phyloP scores from a whole-genome alignment of 257 asterid species.

The Penstemon newberryi region DNA sequence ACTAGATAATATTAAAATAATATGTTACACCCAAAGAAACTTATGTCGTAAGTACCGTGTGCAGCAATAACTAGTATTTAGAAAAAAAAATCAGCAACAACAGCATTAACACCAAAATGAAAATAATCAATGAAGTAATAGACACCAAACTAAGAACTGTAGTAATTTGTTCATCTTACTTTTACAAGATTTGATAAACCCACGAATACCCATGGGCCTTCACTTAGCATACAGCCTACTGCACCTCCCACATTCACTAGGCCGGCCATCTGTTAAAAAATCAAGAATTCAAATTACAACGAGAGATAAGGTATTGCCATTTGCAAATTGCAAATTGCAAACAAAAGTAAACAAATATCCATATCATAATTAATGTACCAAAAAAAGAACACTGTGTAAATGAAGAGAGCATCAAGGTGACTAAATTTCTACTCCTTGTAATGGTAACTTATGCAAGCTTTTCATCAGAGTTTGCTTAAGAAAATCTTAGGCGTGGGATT shows the following conservation, averaged over 20 bases:
- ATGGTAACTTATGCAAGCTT: background rate
- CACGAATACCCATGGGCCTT: slow-evolving; percentile 96
- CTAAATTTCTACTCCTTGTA: background rate
- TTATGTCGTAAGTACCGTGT: no score
- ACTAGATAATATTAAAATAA: no score
- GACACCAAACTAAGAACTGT: background rate
- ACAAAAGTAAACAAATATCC: background rate
- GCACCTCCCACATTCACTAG: slow-evolving; percentile 65
- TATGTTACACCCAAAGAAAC: no score
- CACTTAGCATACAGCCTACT: slow-evolving; percentile 87
- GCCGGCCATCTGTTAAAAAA: slow-evolving; percentile 56
- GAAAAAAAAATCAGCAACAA: background rate
- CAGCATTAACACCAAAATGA: background rate
- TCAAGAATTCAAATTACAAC: slow-evolving; percentile 20
- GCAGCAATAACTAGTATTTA: no score
- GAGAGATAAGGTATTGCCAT: slow-evolving; percentile 8
- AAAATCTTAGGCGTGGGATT: background rate
- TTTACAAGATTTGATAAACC: slow-evolving; percentile 85
- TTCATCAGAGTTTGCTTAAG: slow-evolving; percentile 7
- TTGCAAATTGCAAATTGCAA: background rate
- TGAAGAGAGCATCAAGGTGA: background rate
- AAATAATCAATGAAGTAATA: background rate
- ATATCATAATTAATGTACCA: background rate
- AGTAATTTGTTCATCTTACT: slow-evolving; percentile 47
- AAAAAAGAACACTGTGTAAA: background rate